These are phyloP conservation scores for Beta macrorhiza DNA, from an alignment of 179 eudicot genomes.

Conservation along the genomic window DNA sequence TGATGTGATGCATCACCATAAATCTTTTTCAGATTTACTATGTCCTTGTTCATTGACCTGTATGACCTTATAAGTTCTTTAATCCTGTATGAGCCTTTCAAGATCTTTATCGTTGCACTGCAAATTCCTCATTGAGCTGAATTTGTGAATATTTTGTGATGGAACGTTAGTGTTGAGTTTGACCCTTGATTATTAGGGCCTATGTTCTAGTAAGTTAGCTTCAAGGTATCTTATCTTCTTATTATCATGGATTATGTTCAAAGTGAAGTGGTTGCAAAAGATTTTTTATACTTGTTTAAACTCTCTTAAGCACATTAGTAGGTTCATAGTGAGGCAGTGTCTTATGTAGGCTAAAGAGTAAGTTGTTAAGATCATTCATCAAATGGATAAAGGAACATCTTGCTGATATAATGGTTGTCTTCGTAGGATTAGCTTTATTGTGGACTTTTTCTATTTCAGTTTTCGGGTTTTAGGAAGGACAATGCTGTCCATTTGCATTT, in stretches of 20 bases:
- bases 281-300: background rate
- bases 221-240: background rate
- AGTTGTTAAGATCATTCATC: background rate
- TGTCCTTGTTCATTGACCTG: background rate
- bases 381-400: background rate
- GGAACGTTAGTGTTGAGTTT: background rate
- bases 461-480: background rate
- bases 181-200: background rate
- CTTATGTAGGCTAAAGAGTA: background rate
- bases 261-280: background rate
- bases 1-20: conserved; percentile 7
- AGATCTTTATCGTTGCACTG: background rate
- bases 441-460: background rate
- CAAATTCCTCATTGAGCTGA: background rate
- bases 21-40: background rate
- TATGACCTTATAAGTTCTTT: background rate
- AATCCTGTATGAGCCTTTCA: background rate
- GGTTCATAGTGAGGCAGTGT: background rate
- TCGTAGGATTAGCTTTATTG: background rate
- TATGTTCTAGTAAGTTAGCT: background rate
- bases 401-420: background rate
- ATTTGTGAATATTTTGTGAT: background rate
- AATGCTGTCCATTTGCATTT: background rate
- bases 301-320: background rate
- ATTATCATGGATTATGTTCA: background rate